Evolutionary conservation across 2,329 filamentous ascomycete genomes (phyloP), one percentile per base, ranked within the genome.

Genomic region (Claviceps pazoutovae): DNA sequence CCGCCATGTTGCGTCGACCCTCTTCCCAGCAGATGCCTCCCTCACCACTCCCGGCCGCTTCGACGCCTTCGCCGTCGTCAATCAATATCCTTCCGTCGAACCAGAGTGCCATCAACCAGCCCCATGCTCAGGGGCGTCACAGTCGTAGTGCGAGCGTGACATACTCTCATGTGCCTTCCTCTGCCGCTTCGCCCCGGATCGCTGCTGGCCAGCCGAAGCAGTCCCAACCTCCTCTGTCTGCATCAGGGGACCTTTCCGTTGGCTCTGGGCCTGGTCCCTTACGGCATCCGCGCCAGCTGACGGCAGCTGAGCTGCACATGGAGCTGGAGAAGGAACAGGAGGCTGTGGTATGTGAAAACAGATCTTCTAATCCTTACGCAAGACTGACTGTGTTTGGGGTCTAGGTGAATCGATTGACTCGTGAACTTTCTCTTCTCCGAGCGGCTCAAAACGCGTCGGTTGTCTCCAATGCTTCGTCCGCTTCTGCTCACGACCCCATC

Each of bases 321-420:
- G 82, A 95, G 70, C 75, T 96, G 26, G 91, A 97, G 68, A 93
- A 94, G 67, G 91, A 97, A 64, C 90, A 97, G 61, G 91, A 97
- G 68, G 87, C 89, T 38, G 84, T 96, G 61, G 90, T 93, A 75
- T 57, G 81, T 71, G 38, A 2, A 9, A 9, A 11, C 13, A 30
- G 26, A 30, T 30, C 8, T 30, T 30, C 26, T 30, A 4, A 30
- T 30, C 26, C 8, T 9, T 8, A 30, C 8, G 26, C 8, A 30
- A 9, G 26, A 4, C 26, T 30, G 26, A 30, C 26, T 9, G 26
- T 30, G 8, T 30, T 30, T 30, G 26, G 13, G 7, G 6, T 16
- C 23, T 62, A 91, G 88, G 87, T 96, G 55, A 97, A 97, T 70
- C 88, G 91, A 37, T 76, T 97, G 36, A 95, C 88, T 0, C 85